phyloP scores from a whole-genome alignment of 179 eudicot species.

The Beta macrorhiza region DNA sequence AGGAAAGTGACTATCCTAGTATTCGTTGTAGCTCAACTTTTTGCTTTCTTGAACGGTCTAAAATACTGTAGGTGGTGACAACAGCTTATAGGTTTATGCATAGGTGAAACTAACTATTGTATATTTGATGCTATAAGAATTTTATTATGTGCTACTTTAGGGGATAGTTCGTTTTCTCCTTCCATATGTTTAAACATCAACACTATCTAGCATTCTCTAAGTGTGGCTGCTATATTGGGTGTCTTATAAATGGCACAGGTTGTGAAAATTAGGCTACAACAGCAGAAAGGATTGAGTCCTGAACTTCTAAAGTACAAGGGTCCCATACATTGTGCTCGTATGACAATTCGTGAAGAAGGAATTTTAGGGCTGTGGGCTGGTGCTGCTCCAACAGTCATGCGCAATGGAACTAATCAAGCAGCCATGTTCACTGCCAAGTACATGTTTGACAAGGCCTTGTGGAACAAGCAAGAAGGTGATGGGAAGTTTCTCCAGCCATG shows the following conservation, averaged over 20 bases:
- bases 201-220: neutral
- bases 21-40: neutral
- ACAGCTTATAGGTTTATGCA: neutral
- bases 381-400: slow-evolving; percentile 95
- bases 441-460: slow-evolving; percentile 60
- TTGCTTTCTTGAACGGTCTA: neutral
- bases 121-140: neutral
- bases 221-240: neutral
- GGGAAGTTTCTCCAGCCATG: slow-evolving; percentile 77
- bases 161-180: too few species aligned
- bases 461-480: slow-evolving; percentile 93
- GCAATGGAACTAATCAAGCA: slow-evolving; percentile 96
- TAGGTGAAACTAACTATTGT: neutral
- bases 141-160: neutral
- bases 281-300: slow-evolving; percentile 77
- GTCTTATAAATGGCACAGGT: slow-evolving; percentile 48
- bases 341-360: slow-evolving; percentile 87
- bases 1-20: neutral
- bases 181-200: neutral
- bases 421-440: slow-evolving; percentile 95
- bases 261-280: slow-evolving; percentile 89
- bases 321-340: slow-evolving; percentile 81
- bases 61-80: neutral
- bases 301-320: slow-evolving; percentile 85
- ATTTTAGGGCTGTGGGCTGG: slow-evolving; percentile 87